Evolutionary conservation across 441 rosid species (phyloP).

Genomic region (Syzygium syzygioides): DNA sequence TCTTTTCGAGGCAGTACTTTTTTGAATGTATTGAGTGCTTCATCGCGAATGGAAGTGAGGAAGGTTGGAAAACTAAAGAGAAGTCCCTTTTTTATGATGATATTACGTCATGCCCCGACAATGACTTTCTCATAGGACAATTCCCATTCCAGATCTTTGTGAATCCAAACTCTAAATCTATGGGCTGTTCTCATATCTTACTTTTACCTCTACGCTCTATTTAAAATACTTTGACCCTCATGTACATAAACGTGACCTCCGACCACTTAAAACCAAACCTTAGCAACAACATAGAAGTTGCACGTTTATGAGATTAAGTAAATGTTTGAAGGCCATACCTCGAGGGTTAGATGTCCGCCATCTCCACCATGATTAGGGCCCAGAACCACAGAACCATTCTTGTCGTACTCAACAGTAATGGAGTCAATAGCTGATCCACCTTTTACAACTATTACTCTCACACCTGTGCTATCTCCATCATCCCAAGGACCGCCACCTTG

Average conservation of each 20-base stretch:
- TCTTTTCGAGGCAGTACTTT: too few relatives aligned
- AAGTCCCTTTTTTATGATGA: not conserved
- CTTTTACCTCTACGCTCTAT: not conserved
- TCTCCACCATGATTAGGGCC: too few relatives aligned
- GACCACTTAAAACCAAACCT: not conserved
- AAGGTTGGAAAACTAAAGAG: too few relatives aligned
- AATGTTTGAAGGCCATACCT: not conserved
- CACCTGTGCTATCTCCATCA: not conserved
- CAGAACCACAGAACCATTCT: accelerated
- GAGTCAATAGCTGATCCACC: not conserved
- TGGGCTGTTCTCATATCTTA: not conserved
- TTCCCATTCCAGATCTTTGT: not conserved
- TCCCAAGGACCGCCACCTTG: not conserved
- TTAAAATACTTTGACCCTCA: too few relatives aligned
- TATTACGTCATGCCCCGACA: not conserved
- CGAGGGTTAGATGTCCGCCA: not conserved
- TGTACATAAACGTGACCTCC: too few relatives aligned
- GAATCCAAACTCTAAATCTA: not conserved
- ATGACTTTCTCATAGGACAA: not conserved
- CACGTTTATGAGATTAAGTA: not conserved
- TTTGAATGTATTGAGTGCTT: too few relatives aligned
- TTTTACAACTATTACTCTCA: not conserved
- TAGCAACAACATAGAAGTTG: not conserved
- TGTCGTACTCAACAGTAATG: not conserved
- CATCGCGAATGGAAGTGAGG: not conserved